Evolutionary conservation across 1,284 basidiomycete genomes (phyloP), one percentile per base, ranked within the genome.

Genomic region (Polyporus tsugae): DNA sequence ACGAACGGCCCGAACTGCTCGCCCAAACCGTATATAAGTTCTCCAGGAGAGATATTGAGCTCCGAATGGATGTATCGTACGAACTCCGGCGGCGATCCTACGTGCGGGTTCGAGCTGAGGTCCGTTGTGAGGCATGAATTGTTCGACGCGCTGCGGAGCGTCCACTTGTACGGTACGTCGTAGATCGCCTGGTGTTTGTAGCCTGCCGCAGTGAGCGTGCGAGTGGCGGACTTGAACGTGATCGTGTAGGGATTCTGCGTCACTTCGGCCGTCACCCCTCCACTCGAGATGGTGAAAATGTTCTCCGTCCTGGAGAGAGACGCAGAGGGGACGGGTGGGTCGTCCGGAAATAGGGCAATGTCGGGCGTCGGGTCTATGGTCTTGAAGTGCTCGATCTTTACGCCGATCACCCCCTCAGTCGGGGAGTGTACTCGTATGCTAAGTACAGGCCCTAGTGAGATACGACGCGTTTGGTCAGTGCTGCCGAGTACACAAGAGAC

Each of bases 1-100:
- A 91, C 85, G 67, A 93, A 90, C 22, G 90, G 83, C 1, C 89
- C 89, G 75, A 94, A 93, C 71, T 91, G 88, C 77, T 91, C 88
- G 62, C 92, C 91, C 25, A 93, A 81, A 13, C 91, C 91, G 76
- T 93, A 93, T 17, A 93, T 83, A 36, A 89, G 83, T 78, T 93
- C 91, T 42, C 90, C 91, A 0, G 91, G 90, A 19, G 88, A 88
- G 13, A 91, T 79, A 65, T 88, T 89, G 42, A 94, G 82, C 79
- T 93, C 91, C 10, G 89, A 89, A 70, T 89, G 84, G 68, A 91
- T 84, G 78, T 90, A 93, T 52, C 86, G 81, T 33, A 89, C 82
- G 10, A 78, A 78, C 57, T 84, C 82, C 0, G 88, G 86, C 3
- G 82, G 74, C 0, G 80, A 75, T 2, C 79, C 75, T 1, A 86